These are phyloP conservation scores for Trichoderma harzianum DNA, from an alignment of 2,329 filamentous ascomycete genomes.

Conservation along the genomic window DNA sequence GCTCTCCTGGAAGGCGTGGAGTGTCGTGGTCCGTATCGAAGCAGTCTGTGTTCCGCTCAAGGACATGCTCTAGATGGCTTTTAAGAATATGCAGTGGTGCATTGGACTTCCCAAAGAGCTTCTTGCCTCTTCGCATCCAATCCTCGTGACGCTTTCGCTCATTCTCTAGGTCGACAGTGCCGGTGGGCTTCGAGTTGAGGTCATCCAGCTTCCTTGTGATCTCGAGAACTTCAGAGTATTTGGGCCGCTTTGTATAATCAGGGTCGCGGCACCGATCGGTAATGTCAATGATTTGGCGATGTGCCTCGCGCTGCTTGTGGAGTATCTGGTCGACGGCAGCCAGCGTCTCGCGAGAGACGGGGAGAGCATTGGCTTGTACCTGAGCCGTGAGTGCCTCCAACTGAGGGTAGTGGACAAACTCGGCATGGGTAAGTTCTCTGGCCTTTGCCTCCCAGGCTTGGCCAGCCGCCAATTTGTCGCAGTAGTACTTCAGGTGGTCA, in stretches of 20 bases:
- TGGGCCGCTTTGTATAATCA: constrained; percentile 76
- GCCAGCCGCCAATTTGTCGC: constrained; percentile 72
- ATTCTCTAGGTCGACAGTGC: constrained; percentile 88
- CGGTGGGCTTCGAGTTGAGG: constrained; percentile 86
- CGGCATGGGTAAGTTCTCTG: constrained; percentile 86
- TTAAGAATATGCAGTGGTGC: constrained; percentile 94
- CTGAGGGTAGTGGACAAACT: constrained; percentile 89
- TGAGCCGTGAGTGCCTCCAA: constrained; percentile 87
- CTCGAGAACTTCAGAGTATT: constrained; percentile 85
- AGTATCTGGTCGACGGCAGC: constrained; percentile 84
- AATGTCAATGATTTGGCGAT: constrained; percentile 79
- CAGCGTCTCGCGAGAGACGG: constrained; percentile 78
- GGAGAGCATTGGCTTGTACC: constrained; percentile 65
- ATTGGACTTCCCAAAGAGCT: constrained; percentile 96
- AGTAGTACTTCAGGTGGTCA: constrained; percentile 72
- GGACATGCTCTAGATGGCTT: constrained; percentile 88
- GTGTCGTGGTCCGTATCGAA: constrained; percentile 85
- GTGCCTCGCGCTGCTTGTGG: constrained; percentile 92
- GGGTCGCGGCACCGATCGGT: constrained; percentile 72
- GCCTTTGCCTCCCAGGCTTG: constrained; percentile 91
- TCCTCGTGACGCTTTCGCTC: constrained; percentile 95
- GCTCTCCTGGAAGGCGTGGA: constrained; percentile 85
- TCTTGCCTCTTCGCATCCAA: constrained; percentile 98
- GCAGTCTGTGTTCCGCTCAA: constrained; percentile 84
- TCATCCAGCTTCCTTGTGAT: constrained; percentile 84